A percentile compares a stretch with the other conserved stretches of the same genome.
These are phyloP conservation scores for Parathielavia hyrcaniae DNA, from an alignment of 495 filamentous ascomycete species.

Conservation along the genomic window DNA sequence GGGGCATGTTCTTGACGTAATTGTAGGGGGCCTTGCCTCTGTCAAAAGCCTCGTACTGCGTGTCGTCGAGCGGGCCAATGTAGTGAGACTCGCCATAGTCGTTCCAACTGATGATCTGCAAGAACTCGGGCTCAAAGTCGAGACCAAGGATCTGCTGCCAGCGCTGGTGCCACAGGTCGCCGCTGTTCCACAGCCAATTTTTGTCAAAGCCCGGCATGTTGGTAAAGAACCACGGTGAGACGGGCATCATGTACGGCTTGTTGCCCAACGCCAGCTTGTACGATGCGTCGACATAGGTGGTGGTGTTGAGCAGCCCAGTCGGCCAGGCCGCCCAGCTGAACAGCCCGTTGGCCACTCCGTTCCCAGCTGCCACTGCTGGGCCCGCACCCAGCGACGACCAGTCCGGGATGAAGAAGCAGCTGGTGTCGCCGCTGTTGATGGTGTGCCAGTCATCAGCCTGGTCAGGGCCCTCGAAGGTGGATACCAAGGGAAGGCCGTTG, in stretches of 20 bases:
- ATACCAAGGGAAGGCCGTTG: constrained; percentile 26
- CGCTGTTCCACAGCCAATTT: constrained; percentile 65
- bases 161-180: constrained; percentile 52
- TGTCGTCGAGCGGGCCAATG: too few relatives aligned
- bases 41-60: too few relatives aligned
- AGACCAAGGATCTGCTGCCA: constrained; percentile 8
- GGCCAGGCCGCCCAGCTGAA: constrained; percentile 41
- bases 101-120: constrained; percentile 15
- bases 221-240: constrained; percentile 65
- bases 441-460: constrained; percentile 24
- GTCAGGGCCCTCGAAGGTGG: constrained; percentile 29
- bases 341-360: constrained; percentile 29
- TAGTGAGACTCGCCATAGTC: constrained; percentile 4
- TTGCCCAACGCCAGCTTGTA: constrained; percentile 25
- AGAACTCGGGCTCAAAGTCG: constrained; percentile 7
- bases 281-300: constrained; percentile 28
- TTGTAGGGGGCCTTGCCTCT: too few relatives aligned
- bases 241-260: constrained; percentile 42
- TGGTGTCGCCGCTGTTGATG: constrained; percentile 28
- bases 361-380: constrained; percentile 7
- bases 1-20: too few relatives aligned
- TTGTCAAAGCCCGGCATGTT: constrained; percentile 57
- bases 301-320: constrained; percentile 45
- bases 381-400: constrained; percentile 19
- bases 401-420: constrained; percentile 33